Conservation (phyloP, 2,329 filamentous ascomycete species). For the Colletotrichum viniferum region DNA sequence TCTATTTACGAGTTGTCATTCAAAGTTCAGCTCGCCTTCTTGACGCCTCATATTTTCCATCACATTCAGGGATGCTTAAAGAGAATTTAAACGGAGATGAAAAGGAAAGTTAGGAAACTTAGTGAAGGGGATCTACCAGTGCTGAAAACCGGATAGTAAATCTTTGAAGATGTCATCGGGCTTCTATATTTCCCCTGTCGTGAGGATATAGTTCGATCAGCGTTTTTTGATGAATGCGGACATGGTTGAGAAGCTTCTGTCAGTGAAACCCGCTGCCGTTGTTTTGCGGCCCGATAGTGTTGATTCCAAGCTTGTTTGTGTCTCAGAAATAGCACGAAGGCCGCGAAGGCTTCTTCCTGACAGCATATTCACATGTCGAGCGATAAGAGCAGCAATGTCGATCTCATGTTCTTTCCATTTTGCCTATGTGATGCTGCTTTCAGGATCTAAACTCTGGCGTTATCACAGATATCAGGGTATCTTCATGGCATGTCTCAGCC, state of each 20-base stretch:
- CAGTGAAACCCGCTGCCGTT: neutral
- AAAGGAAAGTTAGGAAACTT: accelerated
- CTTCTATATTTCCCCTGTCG: accelerated
- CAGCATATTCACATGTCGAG: neutral
- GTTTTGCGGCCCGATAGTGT: neutral
- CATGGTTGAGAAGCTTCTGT: neutral
- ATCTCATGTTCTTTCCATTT: neutral
- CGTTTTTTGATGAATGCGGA: neutral
- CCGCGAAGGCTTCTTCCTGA: accelerated
- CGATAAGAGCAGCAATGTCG: accelerated
- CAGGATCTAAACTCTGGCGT: accelerated
- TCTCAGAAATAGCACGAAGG: neutral
- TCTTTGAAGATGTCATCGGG: accelerated
- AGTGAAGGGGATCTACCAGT: neutral
- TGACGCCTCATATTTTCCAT: neutral
- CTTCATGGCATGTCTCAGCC: neutral
- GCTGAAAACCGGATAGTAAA: accelerated
- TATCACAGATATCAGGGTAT: accelerated
- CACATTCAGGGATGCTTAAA: neutral
- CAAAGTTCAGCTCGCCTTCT: neutral
- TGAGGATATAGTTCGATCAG: neutral
- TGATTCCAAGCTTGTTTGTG: neutral
- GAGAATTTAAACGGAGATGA: accelerated
- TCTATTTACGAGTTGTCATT: neutral
- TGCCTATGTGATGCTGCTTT: neutral